Conservation (phyloP, 1,284 basidiomycete genomes). For the Cutaneotrichosporon dermatis region DNA sequence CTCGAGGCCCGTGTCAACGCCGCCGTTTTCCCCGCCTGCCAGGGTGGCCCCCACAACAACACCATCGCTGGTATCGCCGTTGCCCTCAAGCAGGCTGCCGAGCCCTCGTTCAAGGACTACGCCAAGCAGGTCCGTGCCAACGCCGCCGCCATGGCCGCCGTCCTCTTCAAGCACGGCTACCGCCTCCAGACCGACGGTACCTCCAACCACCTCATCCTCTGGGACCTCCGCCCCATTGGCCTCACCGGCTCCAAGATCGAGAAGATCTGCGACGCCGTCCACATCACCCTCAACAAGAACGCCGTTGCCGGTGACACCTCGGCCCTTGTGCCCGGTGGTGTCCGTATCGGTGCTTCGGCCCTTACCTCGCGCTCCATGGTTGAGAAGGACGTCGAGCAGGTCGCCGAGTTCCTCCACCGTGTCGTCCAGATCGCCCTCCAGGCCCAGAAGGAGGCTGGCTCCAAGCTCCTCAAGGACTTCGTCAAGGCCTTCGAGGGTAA, state of each 20-base stretch:
- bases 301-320: constrained; percentile 50
- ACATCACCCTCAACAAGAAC: constrained; percentile 84
- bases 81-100: constrained; percentile 86
- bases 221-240: constrained; percentile 93
- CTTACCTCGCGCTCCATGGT: constrained; percentile 86
- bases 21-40: constrained; percentile 99
- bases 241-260: constrained; percentile 97
- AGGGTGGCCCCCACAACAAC: constrained; percentile 99
- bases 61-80: constrained; percentile 96
- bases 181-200: constrained; percentile 95
- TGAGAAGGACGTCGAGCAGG: constrained; percentile 64
- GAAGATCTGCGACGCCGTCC: constrained; percentile 94
- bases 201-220: constrained; percentile 96
- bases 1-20: constrained; percentile 95
- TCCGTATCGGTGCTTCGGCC: constrained; percentile 91
- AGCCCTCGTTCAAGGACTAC: constrained; percentile 87
- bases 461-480: constrained; percentile 95
- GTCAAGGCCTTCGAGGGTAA: constrained; percentile 72
- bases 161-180: constrained; percentile 75
- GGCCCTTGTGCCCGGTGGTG: constrained; percentile 93
- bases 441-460: constrained; percentile 90
- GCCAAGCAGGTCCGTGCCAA: constrained; percentile 93
- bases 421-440: constrained; percentile 79
- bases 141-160: constrained; percentile 67
- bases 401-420: constrained; percentile 88